A percentile compares a stretch with the other conserved stretches of the same genome.
Conservation (phyloP, 2,329 filamentous ascomycete genomes). For the Fusarium chuoi region DNA sequence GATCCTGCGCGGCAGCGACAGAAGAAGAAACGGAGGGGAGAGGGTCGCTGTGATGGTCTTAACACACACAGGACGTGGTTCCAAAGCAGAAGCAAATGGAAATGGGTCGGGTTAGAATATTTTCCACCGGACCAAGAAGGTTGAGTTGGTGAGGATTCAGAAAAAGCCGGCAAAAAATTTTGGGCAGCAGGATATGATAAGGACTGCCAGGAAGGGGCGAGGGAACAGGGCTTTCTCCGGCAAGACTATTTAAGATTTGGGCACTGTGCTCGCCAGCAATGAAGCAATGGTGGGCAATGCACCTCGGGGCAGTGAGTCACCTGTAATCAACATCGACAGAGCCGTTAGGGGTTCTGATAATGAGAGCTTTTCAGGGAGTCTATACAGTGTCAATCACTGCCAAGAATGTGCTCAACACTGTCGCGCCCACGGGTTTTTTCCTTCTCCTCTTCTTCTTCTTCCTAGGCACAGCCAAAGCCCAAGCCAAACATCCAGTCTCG, state of each 20-base stretch:
- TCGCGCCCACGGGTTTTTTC: constrained; percentile 12
- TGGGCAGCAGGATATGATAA: constrained; percentile 52
- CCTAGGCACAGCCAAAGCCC: constrained; percentile 8
- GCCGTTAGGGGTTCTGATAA: neutral
- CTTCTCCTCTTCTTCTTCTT: neutral
- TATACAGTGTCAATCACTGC: constrained; percentile 20
- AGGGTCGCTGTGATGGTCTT: constrained; percentile 45
- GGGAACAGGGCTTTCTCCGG: constrained; percentile 34
- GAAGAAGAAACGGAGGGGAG: constrained; percentile 40
- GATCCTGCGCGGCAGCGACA: constrained; percentile 46
- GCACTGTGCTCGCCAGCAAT: constrained; percentile 26
- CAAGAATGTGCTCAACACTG: constrained; percentile 5
- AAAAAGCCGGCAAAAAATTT: constrained; percentile 50
- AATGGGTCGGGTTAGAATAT: constrained; percentile 48
- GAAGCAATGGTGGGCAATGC: neutral
- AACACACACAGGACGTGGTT: constrained; percentile 45
- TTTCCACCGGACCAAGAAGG: constrained; percentile 52
- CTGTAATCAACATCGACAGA: constrained; percentile 4
- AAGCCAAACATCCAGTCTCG: constrained; percentile 8
- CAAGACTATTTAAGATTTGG: constrained; percentile 18
- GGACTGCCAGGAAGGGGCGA: constrained; percentile 46
- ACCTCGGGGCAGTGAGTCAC: neutral
- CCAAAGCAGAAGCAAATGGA: constrained; percentile 48
- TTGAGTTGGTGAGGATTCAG: constrained; percentile 51
- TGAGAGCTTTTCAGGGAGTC: constrained; percentile 11